Evolutionary conservation across 129 eudicot genomes (phyloP).

Genomic region (Gnaphalium uliginosum): DNA sequence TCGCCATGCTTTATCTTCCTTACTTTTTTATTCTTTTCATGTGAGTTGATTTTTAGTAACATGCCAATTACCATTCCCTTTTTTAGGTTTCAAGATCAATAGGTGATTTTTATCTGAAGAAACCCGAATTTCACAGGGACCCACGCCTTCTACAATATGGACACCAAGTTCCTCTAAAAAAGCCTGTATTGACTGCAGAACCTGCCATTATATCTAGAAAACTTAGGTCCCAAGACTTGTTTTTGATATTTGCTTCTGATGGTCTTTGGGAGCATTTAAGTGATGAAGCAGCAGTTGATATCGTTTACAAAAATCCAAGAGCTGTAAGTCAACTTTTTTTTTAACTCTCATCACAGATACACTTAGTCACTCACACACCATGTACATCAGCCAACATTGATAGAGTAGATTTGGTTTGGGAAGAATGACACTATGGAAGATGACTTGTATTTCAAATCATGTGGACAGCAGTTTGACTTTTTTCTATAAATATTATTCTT

Average conservation of each 20-base stretch:
- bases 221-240: constrained; percentile 73
- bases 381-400: neutral
- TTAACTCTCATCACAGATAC: constrained; percentile 10
- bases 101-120: constrained; percentile 92
- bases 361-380: neutral
- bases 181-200: constrained; percentile 79
- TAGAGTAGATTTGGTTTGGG: neutral
- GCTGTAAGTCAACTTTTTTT: constrained; percentile 51
- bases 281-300: constrained; percentile 80
- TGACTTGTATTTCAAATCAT: neutral
- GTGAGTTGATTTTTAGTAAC: constrained; percentile 6
- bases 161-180: constrained; percentile 62
- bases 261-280: constrained; percentile 96
- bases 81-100: constrained; percentile 96
- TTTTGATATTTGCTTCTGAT: constrained; percentile 89
- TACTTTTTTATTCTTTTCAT: neutral
- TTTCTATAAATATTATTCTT: neutral
- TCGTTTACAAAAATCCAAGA: constrained; percentile 82
- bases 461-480: neutral
- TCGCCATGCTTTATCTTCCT: constrained; percentile 18
- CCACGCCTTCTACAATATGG: constrained; percentile 63
- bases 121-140: constrained; percentile 79
- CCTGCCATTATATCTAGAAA: constrained; percentile 75
- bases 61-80: constrained; percentile 13
- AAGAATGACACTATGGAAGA: neutral